Conservation (phyloP, 2,329 filamentous ascomycete genomes). For the Hypoxylon rubiginosum region DNA sequence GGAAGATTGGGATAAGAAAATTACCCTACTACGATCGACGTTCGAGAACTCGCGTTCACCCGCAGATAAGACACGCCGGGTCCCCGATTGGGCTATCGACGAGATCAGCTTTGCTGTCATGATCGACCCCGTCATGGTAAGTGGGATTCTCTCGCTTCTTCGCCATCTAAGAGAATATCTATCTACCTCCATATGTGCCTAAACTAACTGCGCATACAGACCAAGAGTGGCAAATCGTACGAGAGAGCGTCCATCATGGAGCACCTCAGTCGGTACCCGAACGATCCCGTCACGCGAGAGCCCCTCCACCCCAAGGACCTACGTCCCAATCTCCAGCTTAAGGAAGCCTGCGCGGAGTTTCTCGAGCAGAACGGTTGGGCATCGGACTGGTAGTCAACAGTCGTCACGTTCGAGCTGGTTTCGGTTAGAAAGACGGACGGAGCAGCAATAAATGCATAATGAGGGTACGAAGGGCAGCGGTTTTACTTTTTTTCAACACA, state of each 20-base stretch:
- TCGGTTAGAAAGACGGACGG: background rate
- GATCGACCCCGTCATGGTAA: conserved; percentile 75
- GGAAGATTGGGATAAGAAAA: conserved; percentile 63
- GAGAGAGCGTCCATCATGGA: conserved; percentile 88
- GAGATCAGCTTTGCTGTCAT: conserved; percentile 82
- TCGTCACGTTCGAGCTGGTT: background rate
- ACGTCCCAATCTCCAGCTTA: conserved; percentile 84
- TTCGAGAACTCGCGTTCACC: conserved; percentile 66
- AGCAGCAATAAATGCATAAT: background rate
- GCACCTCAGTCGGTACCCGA: conserved; percentile 80
- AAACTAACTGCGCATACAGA: conserved; percentile 59
- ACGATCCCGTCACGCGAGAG: conserved; percentile 87
- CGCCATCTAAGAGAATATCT: background rate
- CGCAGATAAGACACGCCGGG: conserved; percentile 65
- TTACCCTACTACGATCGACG: conserved; percentile 58
- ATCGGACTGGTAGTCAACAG: conserved; percentile 78
- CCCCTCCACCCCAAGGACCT: conserved; percentile 77
- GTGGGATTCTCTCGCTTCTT: conserved; percentile 38
- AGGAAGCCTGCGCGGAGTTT: conserved; percentile 87
- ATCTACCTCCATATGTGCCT: background rate
- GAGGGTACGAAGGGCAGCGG: background rate
- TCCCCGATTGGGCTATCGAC: conserved; percentile 83
- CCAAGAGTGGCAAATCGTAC: conserved; percentile 90
- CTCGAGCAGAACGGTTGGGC: conserved; percentile 91
- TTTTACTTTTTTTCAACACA: conserved; percentile 19